phyloP scores from a whole-genome alignment of 768 basidiomycete genomes.

The Kwoniella heveanensis region DNA sequence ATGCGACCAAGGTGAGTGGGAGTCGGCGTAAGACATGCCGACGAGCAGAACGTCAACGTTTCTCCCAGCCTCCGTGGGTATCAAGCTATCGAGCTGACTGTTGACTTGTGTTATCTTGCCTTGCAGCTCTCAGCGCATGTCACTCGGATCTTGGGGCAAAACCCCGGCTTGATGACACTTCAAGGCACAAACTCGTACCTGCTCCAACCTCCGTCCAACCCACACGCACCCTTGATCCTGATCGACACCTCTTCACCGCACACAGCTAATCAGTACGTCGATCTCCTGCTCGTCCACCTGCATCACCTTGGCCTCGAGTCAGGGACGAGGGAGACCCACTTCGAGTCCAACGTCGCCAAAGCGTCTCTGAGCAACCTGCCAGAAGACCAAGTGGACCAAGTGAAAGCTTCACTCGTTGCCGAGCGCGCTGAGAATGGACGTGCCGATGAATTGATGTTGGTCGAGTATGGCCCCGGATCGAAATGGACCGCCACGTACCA shows the following conservation, averaged over 20 bases:
- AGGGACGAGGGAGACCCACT: slow-evolving; percentile 44
- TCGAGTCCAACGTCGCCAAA: slow-evolving; percentile 31
- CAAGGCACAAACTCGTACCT: slow-evolving; percentile 54
- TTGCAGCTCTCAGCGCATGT: slow-evolving; percentile 48
- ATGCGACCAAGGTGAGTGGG: slow-evolving; percentile 38
- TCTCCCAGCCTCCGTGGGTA: background rate
- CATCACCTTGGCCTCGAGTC: slow-evolving; percentile 46
- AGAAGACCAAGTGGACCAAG: slow-evolving; percentile 24
- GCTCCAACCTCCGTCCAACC: slow-evolving; percentile 48
- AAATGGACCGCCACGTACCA: slow-evolving; percentile 24
- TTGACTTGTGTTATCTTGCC: background rate
- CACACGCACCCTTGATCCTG: slow-evolving; percentile 43
- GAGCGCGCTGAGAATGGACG: slow-evolving; percentile 29
- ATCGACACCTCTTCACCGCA: slow-evolving; percentile 53
- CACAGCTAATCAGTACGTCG: slow-evolving; percentile 45
- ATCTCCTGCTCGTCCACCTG: slow-evolving; percentile 41
- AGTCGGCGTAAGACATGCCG: too few relatives aligned
- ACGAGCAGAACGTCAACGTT: too few relatives aligned
- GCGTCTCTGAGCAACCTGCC: slow-evolving; percentile 25
- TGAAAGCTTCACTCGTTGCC: slow-evolving; percentile 27
- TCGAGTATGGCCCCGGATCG: slow-evolving; percentile 38
- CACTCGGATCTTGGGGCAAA: slow-evolving; percentile 48
- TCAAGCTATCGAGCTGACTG: background rate
- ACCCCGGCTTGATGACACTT: slow-evolving; percentile 49
- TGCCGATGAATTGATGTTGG: slow-evolving; percentile 17